phyloP scores from a whole-genome alignment of 2,329 filamentous ascomycete genomes.

The Penicillium corylophilum region DNA sequence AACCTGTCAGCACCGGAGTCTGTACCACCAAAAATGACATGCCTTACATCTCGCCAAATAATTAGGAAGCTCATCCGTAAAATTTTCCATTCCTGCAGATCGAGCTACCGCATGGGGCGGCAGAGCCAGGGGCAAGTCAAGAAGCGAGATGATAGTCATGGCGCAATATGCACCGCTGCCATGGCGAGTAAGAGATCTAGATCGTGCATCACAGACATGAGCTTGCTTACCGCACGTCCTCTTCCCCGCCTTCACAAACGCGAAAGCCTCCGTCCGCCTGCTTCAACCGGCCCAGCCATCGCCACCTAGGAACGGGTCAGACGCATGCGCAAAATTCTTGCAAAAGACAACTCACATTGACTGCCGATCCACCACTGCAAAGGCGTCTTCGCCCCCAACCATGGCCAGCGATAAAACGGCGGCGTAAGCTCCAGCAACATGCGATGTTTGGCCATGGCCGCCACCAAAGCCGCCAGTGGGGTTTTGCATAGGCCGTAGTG shows the following conservation, averaged over 20 bases:
- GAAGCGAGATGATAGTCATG: conserved; percentile 75
- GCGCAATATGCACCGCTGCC: conserved; percentile 86
- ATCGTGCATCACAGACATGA: conserved; percentile 16
- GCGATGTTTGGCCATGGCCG: conserved; percentile 85
- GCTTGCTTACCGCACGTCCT: conserved; percentile 76
- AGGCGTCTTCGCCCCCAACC: conserved; percentile 72
- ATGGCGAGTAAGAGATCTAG: conserved; percentile 13
- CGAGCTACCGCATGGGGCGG: conserved; percentile 63
- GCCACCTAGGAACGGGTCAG: conserved; percentile 59
- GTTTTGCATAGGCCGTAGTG: conserved; percentile 80
- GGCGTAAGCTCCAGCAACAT: conserved; percentile 87
- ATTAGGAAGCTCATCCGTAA: conserved; percentile 71
- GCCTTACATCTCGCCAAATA: conserved; percentile 77
- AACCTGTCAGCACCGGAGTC: conserved; percentile 12
- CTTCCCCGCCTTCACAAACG: conserved; percentile 81
- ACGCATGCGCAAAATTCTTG: conserved; percentile 4
- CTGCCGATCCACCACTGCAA: conserved; percentile 74
- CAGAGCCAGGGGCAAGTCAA: conserved; percentile 78
- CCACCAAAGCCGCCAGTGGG: conserved; percentile 82
- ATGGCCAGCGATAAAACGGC: conserved; percentile 74
- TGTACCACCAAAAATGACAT: background rate
- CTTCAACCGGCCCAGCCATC: conserved; percentile 84
- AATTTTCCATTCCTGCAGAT: conserved; percentile 60
- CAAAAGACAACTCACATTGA: conserved; percentile 58
- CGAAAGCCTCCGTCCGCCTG: conserved; percentile 86